Evolutionary conservation across 352 stramenopile species (phyloP), one percentile per base, ranked within the genome.

Genomic region (Phytophthora macrochlamydospora): DNA sequence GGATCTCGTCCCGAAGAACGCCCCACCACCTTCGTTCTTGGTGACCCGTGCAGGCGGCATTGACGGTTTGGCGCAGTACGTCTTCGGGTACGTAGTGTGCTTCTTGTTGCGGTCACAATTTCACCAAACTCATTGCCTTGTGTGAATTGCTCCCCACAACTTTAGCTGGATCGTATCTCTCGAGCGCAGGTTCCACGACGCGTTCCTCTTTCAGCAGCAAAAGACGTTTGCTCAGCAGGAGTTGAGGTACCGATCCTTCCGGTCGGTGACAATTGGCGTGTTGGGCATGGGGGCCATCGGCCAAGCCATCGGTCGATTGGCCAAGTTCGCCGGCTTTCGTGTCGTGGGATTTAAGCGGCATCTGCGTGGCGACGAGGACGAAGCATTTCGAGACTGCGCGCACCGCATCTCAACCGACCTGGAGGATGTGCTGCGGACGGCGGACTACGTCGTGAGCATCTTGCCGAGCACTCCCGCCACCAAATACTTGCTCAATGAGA

Each of bases 361-460:
- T 29, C 32, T 90, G 18, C 70, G 53, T 11, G 62, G 59, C 12
- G 44, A 53, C 2, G 69, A 78, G 14, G 56, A 53, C 11, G 35
- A 59, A 12, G 51, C 56, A 1, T 59, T 67, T 9, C 9, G 46
- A 32, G 70, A 65, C 40, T 76, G 59, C 5, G 73, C 71, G 0
- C 59, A 89, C 37, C 66, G 62, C 14, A 63, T 89, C 42, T 89
- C 78, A 5, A 79, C 69, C 12, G 68, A 87, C 42, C 59, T 92
- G 1, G 29, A 78, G 29, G 67, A 83, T 7, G 71, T 90, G 18
- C 63, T 92, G 18, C 33, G 51, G 2, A 54, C 62, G 12, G 65
- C 75, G 5, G 91, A 97, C 75, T 94, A 93, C 62, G 66, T 97
- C 52, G 81, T 97, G 37, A 91, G 84, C 51, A 87, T 96, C 24